These are phyloP conservation scores for Kwoniella dejecticola DNA, from an alignment of 768 basidiomycete genomes.

Conservation along the genomic window DNA sequence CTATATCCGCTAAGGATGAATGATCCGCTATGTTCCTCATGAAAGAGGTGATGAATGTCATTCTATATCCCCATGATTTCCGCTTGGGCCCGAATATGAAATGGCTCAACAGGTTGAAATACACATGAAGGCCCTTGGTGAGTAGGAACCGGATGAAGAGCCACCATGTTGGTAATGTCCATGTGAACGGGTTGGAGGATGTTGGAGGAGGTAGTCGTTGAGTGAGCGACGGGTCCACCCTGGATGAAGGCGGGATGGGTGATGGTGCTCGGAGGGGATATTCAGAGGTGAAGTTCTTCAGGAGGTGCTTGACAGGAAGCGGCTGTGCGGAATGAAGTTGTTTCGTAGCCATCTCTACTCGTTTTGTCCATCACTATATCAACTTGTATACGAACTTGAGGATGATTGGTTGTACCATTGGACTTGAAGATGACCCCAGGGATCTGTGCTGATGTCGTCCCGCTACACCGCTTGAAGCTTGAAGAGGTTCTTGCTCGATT, in stretches of 20 bases:
- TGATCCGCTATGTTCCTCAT: constrained; percentile 82
- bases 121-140: constrained; percentile 46
- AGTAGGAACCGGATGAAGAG: constrained; percentile 40
- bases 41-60: constrained; percentile 72
- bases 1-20: constrained; percentile 79
- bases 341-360: neutral
- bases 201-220: constrained; percentile 42
- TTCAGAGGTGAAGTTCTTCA: constrained; percentile 36
- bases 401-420: too few relatives aligned
- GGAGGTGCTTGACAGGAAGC: constrained; percentile 31
- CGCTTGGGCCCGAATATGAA: constrained; percentile 82
- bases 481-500: too few relatives aligned
- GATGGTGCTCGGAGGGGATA: constrained; percentile 48
- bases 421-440: too few relatives aligned
- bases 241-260: constrained; percentile 49
- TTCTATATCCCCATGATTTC: constrained; percentile 87
- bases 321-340: constrained; percentile 11
- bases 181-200: constrained; percentile 37
- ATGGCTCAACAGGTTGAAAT: constrained; percentile 65
- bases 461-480: too few relatives aligned
- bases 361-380: too few relatives aligned
- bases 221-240: constrained; percentile 43
- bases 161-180: constrained; percentile 45
- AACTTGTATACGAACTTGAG: too few relatives aligned
- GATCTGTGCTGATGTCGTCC: too few relatives aligned